A percentile compares a stretch with the other conserved stretches of the same genome.
Evolutionary conservation across 78 protist genomes (phyloP).

Genomic region (Capsaspora owczarzaki): DNA sequence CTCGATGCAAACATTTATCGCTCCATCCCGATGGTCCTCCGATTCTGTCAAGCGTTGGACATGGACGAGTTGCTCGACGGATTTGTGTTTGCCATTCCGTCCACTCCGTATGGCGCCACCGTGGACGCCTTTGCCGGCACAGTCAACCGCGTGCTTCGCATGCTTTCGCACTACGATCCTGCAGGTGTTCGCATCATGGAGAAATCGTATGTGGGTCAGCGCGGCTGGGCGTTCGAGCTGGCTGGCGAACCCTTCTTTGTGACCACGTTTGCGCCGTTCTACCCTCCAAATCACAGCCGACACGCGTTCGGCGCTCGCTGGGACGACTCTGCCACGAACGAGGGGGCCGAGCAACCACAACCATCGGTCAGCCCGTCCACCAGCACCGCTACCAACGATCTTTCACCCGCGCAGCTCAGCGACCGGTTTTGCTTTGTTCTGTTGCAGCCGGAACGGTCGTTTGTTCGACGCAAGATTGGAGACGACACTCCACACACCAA

Average conservation of each 20-base stretch:
- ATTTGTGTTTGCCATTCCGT: neutral
- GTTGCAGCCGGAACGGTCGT: neutral
- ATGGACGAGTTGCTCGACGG: neutral
- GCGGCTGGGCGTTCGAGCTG: neutral
- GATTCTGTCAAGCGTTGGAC: neutral
- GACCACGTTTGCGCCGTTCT: neutral
- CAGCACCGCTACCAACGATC: no score
- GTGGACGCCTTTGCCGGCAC: neutral
- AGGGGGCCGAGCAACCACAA: neutral
- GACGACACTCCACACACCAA: neutral
- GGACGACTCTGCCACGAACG: neutral
- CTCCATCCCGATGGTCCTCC: neutral
- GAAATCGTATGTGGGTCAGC: neutral
- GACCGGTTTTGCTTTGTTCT: slow-evolving; percentile 2
- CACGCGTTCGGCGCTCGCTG: neutral
- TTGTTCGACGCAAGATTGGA: neutral
- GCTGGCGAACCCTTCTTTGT: neutral
- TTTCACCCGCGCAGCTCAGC: no score
- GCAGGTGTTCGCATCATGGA: neutral
- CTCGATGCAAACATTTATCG: neutral
- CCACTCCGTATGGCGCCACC: neutral
- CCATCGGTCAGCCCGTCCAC: no score
- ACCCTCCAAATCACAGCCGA: neutral
- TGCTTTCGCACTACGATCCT: neutral
- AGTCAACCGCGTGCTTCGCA: neutral